Base-by-base conservation (phyloP, 345 rosid genomes). In the Heritiera littoralis region DNA sequence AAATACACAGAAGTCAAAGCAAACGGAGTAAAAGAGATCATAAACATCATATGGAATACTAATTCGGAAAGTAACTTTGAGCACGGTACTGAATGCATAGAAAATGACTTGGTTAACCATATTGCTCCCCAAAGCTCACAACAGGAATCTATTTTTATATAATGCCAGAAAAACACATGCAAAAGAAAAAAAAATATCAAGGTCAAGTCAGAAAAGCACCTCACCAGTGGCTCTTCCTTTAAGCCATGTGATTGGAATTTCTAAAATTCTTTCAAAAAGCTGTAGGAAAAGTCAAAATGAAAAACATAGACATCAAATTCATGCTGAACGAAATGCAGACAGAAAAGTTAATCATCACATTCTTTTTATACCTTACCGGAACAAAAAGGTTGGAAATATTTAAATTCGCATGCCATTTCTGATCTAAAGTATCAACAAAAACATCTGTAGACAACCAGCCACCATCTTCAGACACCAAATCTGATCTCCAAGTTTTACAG, bases 221-320 rank as follows among this genome's bases (percentile, higher is more conserved):
- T 95, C 99, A 92, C 99, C 99, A 76, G 94, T 88, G 82, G 96
- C 99, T 90, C 98, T 95, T 83, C 99, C 99, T 83, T 91, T 90
- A 23, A 87, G 89, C 98, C 98, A 95, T 38, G 83, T 80, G 80
- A 93, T 90, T 70, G 98, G 98, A 78, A 95, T 95, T 80, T 90
- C 97, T 89, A 95, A 78, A 78, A 95, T 88, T 82, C 97, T 88
- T 86, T 95, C 99, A 84, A 93, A 93, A 83, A 92, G 93, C 98
- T 95, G 92, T 81, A 80, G 40, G 81, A 56, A 70, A 75, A 68
- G 76, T 59, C 45, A 81, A 71, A 14, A 70, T 2, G 38, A 49
- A 71, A 49, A 49, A 15, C 43, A 8, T 51, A 49, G 35, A 23
- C 40, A 30, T 71, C 20, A 71, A 71, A 78, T 64, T 63, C 41